phyloP scores from a whole-genome alignment of 257 asterid species.

The Knoxia roxburghii region DNA sequence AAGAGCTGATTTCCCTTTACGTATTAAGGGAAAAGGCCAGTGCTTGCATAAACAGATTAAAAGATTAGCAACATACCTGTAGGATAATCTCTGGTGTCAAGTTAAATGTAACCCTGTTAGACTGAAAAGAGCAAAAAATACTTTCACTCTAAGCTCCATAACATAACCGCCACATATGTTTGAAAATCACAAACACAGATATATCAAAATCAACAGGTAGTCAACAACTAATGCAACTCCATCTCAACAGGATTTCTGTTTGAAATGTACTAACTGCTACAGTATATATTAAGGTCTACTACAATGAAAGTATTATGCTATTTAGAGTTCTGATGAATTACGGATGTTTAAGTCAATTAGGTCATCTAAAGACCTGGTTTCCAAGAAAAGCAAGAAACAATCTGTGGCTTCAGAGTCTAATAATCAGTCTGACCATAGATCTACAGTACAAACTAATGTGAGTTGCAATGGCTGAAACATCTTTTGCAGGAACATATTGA shows the following conservation, averaged over 20 bases:
- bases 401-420: background rate
- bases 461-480: background rate
- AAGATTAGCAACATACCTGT: conserved; percentile 50
- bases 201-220: background rate
- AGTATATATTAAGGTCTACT: background rate
- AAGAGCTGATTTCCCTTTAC: background rate
- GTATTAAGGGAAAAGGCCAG: background rate
- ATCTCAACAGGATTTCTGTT: background rate
- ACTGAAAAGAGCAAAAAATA: conserved; percentile 46
- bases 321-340: background rate
- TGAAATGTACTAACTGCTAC: too few species aligned
- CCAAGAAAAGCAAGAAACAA: background rate
- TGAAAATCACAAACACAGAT: too few species aligned
- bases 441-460: background rate
- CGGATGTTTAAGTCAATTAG: background rate
- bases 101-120: conserved; percentile 93
- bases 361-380: too few species aligned
- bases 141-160: conserved; percentile 1
- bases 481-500: background rate
- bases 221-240: background rate
- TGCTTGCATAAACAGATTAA: conserved; percentile 16
- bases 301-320: background rate
- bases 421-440: background rate
- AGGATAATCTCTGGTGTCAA: conserved; percentile 96
- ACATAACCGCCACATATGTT: background rate